phyloP scores from a whole-genome alignment of 129 eudicot genomes.

The Flaveria ramosissima region DNA sequence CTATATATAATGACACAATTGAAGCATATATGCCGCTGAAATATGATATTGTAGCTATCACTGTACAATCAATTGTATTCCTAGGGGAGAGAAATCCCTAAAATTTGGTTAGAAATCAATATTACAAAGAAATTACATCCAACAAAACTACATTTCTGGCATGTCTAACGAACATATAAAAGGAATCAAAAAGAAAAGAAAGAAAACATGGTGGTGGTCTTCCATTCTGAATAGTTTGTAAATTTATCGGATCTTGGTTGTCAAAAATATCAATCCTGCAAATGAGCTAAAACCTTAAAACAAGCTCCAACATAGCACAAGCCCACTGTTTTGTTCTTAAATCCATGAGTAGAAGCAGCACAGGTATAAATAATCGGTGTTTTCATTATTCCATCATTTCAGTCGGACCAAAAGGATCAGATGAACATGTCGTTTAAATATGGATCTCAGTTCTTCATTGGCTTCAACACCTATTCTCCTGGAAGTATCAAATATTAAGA shows the following conservation, averaged over 20 bases:
- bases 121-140: constrained; percentile 4
- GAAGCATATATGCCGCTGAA: neutral
- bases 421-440: constrained; percentile 81
- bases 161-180: constrained; percentile 17
- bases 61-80: neutral
- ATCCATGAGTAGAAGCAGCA: neutral
- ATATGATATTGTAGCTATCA: neutral
- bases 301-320: constrained; percentile 16
- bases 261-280: constrained; percentile 8
- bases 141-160: constrained; percentile 26
- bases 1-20: neutral
- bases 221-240: constrained; percentile 7
- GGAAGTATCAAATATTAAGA: constrained; percentile 17
- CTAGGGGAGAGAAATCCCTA: neutral
- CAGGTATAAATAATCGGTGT: constrained; percentile 12
- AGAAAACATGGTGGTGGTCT: neutral
- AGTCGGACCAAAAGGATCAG: constrained; percentile 74
- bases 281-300: constrained; percentile 9
- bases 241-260: constrained; percentile 14
- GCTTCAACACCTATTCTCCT: constrained; percentile 97
- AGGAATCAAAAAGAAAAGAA: constrained; percentile 4
- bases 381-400: constrained; percentile 36
- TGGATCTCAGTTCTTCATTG: constrained; percentile 80
- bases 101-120: neutral
- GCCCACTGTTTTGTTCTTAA: constrained; percentile 9